Conservation (phyloP, 1,139 yeast genomes). For the Scheffersomyces insectosa region DNA sequence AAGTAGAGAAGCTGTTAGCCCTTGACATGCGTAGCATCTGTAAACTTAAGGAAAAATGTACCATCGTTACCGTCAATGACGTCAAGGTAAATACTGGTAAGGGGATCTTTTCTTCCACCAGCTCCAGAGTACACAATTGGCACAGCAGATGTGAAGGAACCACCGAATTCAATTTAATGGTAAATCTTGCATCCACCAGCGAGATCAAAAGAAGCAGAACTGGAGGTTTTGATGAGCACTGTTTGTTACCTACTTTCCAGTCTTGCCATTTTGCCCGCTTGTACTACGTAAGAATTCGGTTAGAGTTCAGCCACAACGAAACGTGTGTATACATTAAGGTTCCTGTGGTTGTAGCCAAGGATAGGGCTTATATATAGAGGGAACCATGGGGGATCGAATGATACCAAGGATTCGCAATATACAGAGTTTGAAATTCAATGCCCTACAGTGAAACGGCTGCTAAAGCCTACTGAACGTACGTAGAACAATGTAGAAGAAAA, state of each 20-base stretch:
- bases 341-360: not conserved
- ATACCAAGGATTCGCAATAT: no score
- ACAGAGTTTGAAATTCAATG: no score
- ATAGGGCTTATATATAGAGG: no score
- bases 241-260: constrained; percentile 14
- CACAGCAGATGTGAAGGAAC: not conserved
- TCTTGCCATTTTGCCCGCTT: constrained; percentile 11
- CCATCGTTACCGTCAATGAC: not conserved
- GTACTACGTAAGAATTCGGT: constrained; percentile 10
- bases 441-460: no score
- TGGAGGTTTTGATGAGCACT: constrained; percentile 13
- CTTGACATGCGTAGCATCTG: not conserved
- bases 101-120: not conserved
- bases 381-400: no score
- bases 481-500: no score
- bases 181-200: not conserved
- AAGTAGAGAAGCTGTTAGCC: constrained; percentile 7
- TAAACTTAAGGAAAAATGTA: not conserved
- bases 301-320: not conserved
- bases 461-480: no score
- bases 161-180: not conserved
- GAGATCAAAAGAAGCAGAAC: constrained; percentile 6
- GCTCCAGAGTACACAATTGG: not conserved
- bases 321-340: not conserved
- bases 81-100: not conserved